Evolutionary conservation across 306 rosid genomes (phyloP).

Genomic region (Hylodesmum podocarpum): DNA sequence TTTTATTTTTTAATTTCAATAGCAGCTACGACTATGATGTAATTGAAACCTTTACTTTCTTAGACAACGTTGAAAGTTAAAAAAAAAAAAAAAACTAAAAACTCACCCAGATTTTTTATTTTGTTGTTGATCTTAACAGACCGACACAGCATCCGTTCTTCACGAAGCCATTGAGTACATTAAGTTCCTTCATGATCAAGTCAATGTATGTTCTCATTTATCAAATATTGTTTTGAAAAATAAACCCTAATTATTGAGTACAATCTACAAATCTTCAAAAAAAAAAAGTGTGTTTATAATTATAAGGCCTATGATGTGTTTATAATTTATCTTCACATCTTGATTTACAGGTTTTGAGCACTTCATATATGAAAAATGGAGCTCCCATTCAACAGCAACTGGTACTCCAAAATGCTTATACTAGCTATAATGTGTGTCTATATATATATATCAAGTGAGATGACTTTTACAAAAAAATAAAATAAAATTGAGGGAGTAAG

Average conservation of each 20-base stretch:
- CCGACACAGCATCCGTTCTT: constrained; percentile 90
- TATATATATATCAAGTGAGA: too few species aligned
- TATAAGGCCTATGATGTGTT: not conserved
- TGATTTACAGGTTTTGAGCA: constrained; percentile 62
- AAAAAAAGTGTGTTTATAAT: not conserved
- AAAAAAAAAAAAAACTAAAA: not conserved
- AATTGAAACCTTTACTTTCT: constrained; percentile 19
- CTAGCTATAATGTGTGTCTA: not conserved
- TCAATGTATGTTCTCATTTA: constrained; percentile 59
- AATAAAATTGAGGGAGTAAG: too few species aligned
- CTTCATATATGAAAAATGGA: constrained; percentile 79
- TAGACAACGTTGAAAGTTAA: not conserved
- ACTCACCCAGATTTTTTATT: not conserved
- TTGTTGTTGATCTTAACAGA: constrained; percentile 46
- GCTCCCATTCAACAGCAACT: constrained; percentile 42
- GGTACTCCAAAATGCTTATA: constrained; percentile 35
- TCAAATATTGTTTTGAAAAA: not conserved
- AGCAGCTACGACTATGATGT: not conserved
- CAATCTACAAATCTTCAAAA: not conserved
- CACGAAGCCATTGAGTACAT: constrained; percentile 88
- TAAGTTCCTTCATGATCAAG: constrained; percentile 88
- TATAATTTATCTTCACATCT: not conserved
- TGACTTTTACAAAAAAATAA: too few species aligned
- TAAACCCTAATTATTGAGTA: not conserved
- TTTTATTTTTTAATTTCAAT: not conserved